Evolutionary conservation across 73 alveolate genomes (phyloP), one percentile per base, ranked within the genome.

Genomic region (Symbiodinium natans): DNA sequence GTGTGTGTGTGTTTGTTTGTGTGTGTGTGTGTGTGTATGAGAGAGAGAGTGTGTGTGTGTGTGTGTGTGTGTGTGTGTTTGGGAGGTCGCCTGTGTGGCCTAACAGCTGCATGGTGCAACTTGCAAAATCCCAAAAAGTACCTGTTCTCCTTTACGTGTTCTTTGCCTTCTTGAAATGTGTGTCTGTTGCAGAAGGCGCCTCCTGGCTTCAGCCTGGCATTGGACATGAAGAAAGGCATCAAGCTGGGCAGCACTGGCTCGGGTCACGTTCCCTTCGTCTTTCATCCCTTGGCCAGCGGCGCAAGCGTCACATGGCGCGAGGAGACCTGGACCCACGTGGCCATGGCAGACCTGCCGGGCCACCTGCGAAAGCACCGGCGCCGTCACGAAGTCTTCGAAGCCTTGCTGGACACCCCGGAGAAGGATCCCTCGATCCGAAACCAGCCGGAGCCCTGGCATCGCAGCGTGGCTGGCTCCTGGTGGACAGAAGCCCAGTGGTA

Each of bases 401-500:
- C 96, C 11, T 25, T 90, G 88, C 40, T 90, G 48, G 41, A 63
- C 23, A 90, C 96, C 9, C 96, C 96, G 21, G 88, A 68, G 17
- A 34, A 63, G 39, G 96, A 90, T 71, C 96, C 96, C 0, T 40
- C 96, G 0, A 34, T 90, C 42, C 56, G 41, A 54, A 90, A 90
- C 39, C 75, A 68, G 41, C 96, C 96, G 23, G 96, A 90, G 41
- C 96, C 96, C 34, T 71, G 87, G 88, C 77, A 68, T 48, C 13
- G 48, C 77, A 21, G 52, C 31, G 75, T 90, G 11, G 96, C 88
- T 25, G 96, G 87, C 27, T 38, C 38, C 7, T 90, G 96, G 96
- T 88, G 84, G 84, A 73, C 41, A 8, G 38, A 71, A 19, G 96
- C 96, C 2, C 86, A 84, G 39, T 90, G 96, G 96, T 90, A 90